A percentile compares a stretch with the other conserved stretches of the same genome.
Conservation (phyloP, 2,329 filamentous ascomycete genomes). For the Colletotrichum neosansevieriae region DNA sequence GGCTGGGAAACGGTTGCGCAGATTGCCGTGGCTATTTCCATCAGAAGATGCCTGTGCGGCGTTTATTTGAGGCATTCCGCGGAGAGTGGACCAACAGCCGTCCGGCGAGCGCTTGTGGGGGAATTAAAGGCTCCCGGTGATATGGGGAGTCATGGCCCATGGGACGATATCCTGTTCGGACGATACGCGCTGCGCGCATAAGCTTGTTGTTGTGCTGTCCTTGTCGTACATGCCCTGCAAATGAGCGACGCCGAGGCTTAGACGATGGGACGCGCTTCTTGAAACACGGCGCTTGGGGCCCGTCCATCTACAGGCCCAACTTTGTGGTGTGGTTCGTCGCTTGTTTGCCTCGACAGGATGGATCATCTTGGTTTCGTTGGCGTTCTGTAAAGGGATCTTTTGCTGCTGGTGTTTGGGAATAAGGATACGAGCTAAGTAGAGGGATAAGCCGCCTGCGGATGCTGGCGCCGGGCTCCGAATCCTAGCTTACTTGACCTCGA, state of each 20-base stretch:
- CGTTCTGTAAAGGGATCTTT: background rate
- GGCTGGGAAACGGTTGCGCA: conserved; percentile 31
- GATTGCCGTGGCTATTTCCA: conserved; percentile 39
- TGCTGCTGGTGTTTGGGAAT: conserved; percentile 3
- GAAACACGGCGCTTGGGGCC: conserved; percentile 38
- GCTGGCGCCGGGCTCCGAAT: conserved; percentile 4
- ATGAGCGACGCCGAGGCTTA: conserved; percentile 22
- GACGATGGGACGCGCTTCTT: conserved; percentile 33
- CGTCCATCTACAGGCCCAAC: background rate
- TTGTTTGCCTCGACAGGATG: conserved; percentile 9
- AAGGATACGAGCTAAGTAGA: conserved; percentile 21
- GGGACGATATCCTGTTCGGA: conserved; percentile 30
- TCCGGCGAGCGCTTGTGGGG: conserved; percentile 25
- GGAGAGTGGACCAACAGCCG: conserved; percentile 10
- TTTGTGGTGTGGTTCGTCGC: conserved; percentile 12
- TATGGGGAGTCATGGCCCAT: conserved; percentile 16
- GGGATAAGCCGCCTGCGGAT: conserved; percentile 15
- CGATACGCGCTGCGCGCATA: conserved; percentile 10
- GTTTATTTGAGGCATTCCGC: conserved; percentile 25
- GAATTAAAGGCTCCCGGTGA: conserved; percentile 9
- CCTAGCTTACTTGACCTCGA: background rate
- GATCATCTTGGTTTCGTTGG: conserved; percentile 1
- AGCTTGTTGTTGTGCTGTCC: conserved; percentile 19
- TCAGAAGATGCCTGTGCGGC: conserved; percentile 22
- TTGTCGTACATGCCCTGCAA: conserved; percentile 15